Evolutionary conservation across 345 rosid genomes (phyloP), one percentile per base, ranked within the genome.

Genomic region (Lepidium africanum): DNA sequence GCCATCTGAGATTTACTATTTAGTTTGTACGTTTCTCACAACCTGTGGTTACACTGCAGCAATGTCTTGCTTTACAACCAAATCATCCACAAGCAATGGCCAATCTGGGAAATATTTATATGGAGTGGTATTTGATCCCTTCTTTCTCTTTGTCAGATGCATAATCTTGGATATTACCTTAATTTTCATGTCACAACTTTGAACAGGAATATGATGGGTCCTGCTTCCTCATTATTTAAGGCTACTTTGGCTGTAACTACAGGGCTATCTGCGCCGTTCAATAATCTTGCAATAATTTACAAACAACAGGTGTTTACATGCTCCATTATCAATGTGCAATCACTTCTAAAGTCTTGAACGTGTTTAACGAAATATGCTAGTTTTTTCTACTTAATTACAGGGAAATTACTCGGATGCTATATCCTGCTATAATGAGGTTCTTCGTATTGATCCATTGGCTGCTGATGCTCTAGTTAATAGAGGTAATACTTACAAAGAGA

Each of bases 401-500:
- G 99, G 99, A 67, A 95, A 91, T 65, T 81, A 95, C 72, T 74
- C 83, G 1, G 97, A 95, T 81, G 96, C 97, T 63, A 95, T 95
- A 75, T 87, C 97, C 65, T 95, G 97, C 81, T 95, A 95, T 77
- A 91, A 85, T 75, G 97, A 95, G 80, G 96, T 91, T 73, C 95
- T 95, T 15, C 90, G 96, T 32, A 95, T 95, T 74, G 99, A 95
- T 77, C 99, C 99, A 23, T 61, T 82, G 81, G 99, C 97, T 37
- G 97, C 97, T 63, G 99, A 95, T 81, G 99, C 93, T 45, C 96
- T 89, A 57, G 96, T 95, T 42, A 95, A 95, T 76, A 82, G 99
- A 78, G 97, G 99, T 37, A 95, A 95, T 77, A 95, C 97, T 25
- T 95, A 76, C 78, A 95, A 95, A 76, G 99, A 95, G 84, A 80